phyloP scores from a whole-genome alignment of 257 asterid species.

The Hygrophila difformis region DNA sequence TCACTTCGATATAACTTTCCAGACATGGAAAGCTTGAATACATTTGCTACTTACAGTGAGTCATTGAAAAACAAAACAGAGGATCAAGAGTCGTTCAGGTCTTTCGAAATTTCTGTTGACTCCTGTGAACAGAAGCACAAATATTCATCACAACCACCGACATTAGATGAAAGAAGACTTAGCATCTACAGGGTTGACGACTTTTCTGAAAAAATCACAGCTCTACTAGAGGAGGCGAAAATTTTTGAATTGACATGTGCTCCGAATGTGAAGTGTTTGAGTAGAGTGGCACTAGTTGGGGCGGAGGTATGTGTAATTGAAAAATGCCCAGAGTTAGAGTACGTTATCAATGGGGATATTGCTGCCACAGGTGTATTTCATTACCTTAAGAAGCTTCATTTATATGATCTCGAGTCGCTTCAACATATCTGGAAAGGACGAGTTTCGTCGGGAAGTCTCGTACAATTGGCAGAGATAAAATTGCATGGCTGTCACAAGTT shows the following conservation, averaged over 20 bases:
- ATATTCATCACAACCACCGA: too few species aligned
- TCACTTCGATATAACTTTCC: constrained; percentile 14
- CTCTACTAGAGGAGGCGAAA: too few species aligned
- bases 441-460: not conserved
- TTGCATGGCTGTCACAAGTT: too few species aligned
- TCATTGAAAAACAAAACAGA: not conserved
- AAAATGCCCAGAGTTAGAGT: too few species aligned
- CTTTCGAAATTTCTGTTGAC: constrained; percentile 1
- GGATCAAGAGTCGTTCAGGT: not conserved
- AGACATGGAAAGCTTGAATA: not conserved
- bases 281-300: too few species aligned
- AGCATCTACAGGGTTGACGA: too few species aligned
- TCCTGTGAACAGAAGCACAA: too few species aligned
- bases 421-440: constrained; percentile 7
- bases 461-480: not conserved
- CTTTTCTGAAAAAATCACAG: too few species aligned
- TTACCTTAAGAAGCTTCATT: constrained; percentile 7
- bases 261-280: too few species aligned
- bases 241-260: too few species aligned
- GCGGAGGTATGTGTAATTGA: not conserved
- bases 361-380: not conserved
- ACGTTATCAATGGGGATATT: too few species aligned
- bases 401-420: constrained; percentile 4
- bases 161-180: too few species aligned
- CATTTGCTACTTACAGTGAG: constrained; percentile 5